Base-by-base conservation (phyloP, 1,284 basidiomycete genomes). In the Clitocybe nebularis region DNA sequence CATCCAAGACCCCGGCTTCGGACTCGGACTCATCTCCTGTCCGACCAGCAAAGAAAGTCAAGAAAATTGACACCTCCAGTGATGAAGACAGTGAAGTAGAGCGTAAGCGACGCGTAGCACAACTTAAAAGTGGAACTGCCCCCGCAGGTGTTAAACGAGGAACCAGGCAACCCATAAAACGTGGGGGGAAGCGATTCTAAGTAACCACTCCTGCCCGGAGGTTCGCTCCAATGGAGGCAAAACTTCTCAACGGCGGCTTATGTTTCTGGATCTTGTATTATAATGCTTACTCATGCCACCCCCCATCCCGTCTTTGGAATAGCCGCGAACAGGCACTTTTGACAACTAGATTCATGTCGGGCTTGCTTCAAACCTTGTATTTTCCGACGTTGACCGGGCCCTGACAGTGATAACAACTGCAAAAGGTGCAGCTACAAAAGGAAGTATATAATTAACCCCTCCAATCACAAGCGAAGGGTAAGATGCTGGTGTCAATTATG, bases 181-280 rank as follows among this genome's bases (percentile, higher is more conserved):
- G 85, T 51, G 81, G 81, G 26, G 81, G 77, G 17, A 83, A 75
- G 58, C 72, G 80, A 46, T 88, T 88, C 65, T 87, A 65, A 74
- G 42, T 46, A 39, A n/a, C 20, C 16, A 3, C 19, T 11, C 19
- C 19, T n/a, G 16, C 17, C 10, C 13, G 13, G 16, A 4, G 19
- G 9, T 32, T 11, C 13, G 11, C 29, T 32, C 19, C 4, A 4
- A 32, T 32, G 29, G 29, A 14, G 29, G 9, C 19, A 9, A 32
- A 32, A n/a, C n/a, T n/a, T n/a, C n/a, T n/a, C n/a, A n/a, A n/a
- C n/a, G n/a, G n/a, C n/a, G n/a, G n/a, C n/a, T n/a, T n/a, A n/a
- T n/a, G n/a, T n/a, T n/a, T n/a, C n/a, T n/a, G n/a, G n/a, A n/a
- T n/a, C n/a, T n/a, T n/a, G n/a, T n/a, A n/a, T n/a, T n/a, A n/a